Conservation (phyloP, 1,284 basidiomycete genomes). For the Leccinum pachyderme region DNA sequence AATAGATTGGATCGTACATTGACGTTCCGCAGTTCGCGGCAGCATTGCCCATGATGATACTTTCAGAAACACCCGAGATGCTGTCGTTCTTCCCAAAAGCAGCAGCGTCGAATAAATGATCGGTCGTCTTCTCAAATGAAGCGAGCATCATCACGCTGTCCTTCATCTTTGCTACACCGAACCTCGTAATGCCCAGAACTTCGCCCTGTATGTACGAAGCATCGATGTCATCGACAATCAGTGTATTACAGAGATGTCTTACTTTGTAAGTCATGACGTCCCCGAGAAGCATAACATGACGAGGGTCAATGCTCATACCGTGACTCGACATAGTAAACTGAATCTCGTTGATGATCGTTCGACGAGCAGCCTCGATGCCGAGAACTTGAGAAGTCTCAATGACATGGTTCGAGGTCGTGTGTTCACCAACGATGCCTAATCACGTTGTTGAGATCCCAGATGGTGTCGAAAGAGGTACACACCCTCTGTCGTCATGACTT, state of each 20-base stretch:
- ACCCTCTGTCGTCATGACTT: constrained; percentile 98
- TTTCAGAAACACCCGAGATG: constrained; percentile 96
- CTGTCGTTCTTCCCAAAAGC: constrained; percentile 94
- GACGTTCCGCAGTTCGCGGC: constrained; percentile 95
- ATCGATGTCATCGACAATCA: neutral
- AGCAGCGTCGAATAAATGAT: constrained; percentile 97
- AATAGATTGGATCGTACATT: constrained; percentile 54
- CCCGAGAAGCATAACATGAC: constrained; percentile 97
- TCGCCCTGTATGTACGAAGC: constrained; percentile 64
- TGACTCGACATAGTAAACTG: constrained; percentile 97
- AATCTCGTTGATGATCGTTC: constrained; percentile 96
- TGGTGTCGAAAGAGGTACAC: constrained; percentile 14
- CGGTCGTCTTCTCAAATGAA: constrained; percentile 99
- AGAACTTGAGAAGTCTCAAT: constrained; percentile 94
- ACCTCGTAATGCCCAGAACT: constrained; percentile 97
- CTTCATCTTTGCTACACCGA: constrained; percentile 99
- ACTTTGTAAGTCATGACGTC: constrained; percentile 99
- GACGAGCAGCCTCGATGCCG: constrained; percentile 95
- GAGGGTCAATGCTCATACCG: constrained; percentile 98
- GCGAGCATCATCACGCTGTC: constrained; percentile 99
- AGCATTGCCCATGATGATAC: constrained; percentile 99
- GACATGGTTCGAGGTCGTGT: constrained; percentile 96
- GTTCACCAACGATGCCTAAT: constrained; percentile 85
- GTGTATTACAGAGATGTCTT: constrained; percentile 3
- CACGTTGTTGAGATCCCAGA: neutral